Conservation (phyloP, 78 protist species). For the Dictyostelium firmibasis region DNA sequence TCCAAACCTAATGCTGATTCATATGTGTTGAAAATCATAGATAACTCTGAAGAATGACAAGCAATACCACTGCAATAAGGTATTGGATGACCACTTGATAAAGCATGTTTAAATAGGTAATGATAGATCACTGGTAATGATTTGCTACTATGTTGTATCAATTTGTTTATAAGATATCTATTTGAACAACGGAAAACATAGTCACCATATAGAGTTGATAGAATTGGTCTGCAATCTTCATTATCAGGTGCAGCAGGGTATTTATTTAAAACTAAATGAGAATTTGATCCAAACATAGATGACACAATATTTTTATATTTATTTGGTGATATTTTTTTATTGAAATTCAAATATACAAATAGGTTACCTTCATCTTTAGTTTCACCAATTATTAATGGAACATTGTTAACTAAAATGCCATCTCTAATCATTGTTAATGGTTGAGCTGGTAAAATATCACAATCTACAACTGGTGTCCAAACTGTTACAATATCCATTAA, state of each 20-base stretch:
- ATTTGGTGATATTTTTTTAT: background rate
- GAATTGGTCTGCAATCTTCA: conserved; percentile 28
- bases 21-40: conserved; percentile 23
- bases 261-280: background rate
- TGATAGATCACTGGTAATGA: background rate
- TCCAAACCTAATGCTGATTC: background rate
- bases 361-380: conserved; percentile 3
- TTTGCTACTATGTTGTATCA: background rate
- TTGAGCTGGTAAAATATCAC: conserved; percentile 3
- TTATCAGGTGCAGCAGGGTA: background rate
- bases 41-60: conserved; percentile 67
- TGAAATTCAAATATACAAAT: conserved; percentile 5
- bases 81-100: background rate
- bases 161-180: background rate
- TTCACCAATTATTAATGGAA: conserved; percentile 56
- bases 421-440: conserved; percentile 10
- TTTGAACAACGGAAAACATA: conserved; percentile 50
- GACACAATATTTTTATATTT: conserved; percentile 17
- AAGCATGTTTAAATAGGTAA: conserved; percentile 21
- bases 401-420: conserved; percentile 6
- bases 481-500: conserved; percentile 5
- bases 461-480: conserved; percentile 53
- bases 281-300: background rate
- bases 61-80: background rate
- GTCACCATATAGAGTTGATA: conserved; percentile 9